Evolutionary conservation across 2,329 filamentous ascomycete species (phyloP), one percentile per base, ranked within the genome.

Genomic region (Sporothrix pseudoabietina): DNA sequence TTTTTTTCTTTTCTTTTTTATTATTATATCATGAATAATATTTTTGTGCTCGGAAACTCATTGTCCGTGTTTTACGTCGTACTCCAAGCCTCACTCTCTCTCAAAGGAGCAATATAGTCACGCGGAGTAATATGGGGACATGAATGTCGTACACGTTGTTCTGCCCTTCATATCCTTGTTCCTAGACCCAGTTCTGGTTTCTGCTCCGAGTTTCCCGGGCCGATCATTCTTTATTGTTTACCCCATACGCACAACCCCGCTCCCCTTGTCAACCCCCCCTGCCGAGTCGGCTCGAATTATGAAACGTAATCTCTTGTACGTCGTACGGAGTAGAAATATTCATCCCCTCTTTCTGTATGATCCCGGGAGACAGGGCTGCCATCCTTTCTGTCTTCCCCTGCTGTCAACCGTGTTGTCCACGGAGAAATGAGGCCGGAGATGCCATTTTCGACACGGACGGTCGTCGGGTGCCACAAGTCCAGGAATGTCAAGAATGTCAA

Each of bases 381-480:
- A 55, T 55, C 52, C 52, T 22, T 39, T 32, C 8, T 32, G 2
- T 41, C 57, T 52, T 52, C n/a, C 49, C 3, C 19, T 65, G n/a
- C 59, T 26, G 57, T 26, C 54, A 57, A 49, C 0, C 19, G 30
- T n/a, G 6, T 59, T 14, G 35, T 65, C 59, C 59, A 44, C n/a
- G 59, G 59, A 65, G 26, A 63, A 39, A 55, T 30, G 26, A 73
- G 72, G 72, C 22, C 72, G 72, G 72, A 73, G 49, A 47, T 59
- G 41, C 26, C 35, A 32, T 71, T 52, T 71, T 68, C 72, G 72
- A 49, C 35, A 5, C 35, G 35, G 35, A 8, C 8, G 35, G 35
- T 35, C 59, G 22, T 26, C n/a, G n/a, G 35, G 35, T 65, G n/a
- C 26, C 35, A 65, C 59, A 10, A 26, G 69, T 4, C 14, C 14